Base-by-base conservation (phyloP, 192 early-diverging fungal species). In the Entomortierella parvispora region DNA sequence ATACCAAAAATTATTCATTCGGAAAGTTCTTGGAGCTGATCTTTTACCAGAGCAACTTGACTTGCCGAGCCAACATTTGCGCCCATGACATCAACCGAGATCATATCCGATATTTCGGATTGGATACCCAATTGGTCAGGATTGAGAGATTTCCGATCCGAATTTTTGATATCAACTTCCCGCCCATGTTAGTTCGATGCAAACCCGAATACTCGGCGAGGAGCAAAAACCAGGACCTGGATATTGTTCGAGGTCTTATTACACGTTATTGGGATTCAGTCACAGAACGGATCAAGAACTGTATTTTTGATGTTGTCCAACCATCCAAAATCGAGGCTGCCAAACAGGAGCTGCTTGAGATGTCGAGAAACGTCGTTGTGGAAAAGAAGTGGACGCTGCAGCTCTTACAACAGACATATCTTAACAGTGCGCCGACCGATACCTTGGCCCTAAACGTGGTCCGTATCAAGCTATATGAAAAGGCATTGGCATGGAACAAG, bases 1-100 rank as follows among this genome's bases (percentile, higher is more conserved):
- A 93, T 45, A 88, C 93, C 20, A 95, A 93, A 91, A 93, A 94
- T 47, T 97, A 95, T 68, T 99, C 97, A 11, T 97, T 98, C 85
- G 97, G 96, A 55, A 99, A 99, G 82, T 99, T 93, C 70, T 79
- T 99, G 23, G 97, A 99, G 74, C 79, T 95, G 8, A 88, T 92
- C 1, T 94, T 97, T 53, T 97, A 99, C 80, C 91, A 92, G 79
- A 82, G 78, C 20, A 79, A 77, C 11, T 75, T 95, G 6, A 69
- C 65, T 9, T 91, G 89, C 25, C 86, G 91, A 15, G 85, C 91
- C 6, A 83, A 87, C 62, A 81, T 90, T 28, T 99, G 97, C 60
- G 79, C 87, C 0, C 97, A 99, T 66, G 90, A 95, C 51, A 82
- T 96, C 48, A 87, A 91, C 65, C 86, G 87, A 6, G 87, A 97